Evolutionary conservation across 2,329 filamentous ascomycete genomes (phyloP).

Genomic region (Dothideomycetidae sp.): DNA sequence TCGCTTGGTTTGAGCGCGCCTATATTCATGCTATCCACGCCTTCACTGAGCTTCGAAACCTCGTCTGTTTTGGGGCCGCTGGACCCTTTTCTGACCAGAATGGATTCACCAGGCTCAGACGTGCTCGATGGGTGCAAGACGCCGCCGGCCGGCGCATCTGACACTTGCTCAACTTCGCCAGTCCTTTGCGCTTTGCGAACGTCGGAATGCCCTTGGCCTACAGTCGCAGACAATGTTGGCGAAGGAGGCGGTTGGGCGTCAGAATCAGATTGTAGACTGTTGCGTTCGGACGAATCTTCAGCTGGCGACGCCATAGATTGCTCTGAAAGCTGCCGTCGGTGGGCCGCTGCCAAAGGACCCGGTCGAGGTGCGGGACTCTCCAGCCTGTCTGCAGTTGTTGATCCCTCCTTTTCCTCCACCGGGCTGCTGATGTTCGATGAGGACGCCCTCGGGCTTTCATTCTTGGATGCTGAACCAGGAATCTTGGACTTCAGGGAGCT

Average conservation of each 20-base stretch:
- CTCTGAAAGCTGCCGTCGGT: slow-evolving; percentile 20
- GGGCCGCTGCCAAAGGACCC: slow-evolving; percentile 48
- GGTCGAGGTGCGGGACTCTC: slow-evolving; percentile 69
- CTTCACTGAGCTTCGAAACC: slow-evolving; percentile 17
- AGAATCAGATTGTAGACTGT: slow-evolving; percentile 13
- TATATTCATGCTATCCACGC: slow-evolving; percentile 52
- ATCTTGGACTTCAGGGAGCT: slow-evolving; percentile 78
- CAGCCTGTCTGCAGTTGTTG: slow-evolving; percentile 43
- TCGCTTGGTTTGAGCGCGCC: slow-evolving; percentile 84
- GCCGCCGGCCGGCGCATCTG: slow-evolving; percentile 70
- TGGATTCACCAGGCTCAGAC: slow-evolving; percentile 65
- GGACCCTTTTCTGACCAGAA: slow-evolving; percentile 68
- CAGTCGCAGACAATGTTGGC: slow-evolving; percentile 62
- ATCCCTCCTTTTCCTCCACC: slow-evolving; percentile 33
- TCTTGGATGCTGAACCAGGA: slow-evolving; percentile 49
- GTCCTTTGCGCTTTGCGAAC: slow-evolving; percentile 67
- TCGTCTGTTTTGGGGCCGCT: slow-evolving; percentile 17
- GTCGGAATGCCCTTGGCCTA: slow-evolving; percentile 61
- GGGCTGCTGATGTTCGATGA: slow-evolving; percentile 41
- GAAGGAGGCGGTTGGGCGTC: slow-evolving; percentile 54
- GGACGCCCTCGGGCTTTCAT: slow-evolving; percentile 71
- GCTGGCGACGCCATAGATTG: slow-evolving; percentile 26
- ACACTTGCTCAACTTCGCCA: slow-evolving; percentile 88
- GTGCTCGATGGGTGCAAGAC: slow-evolving; percentile 36
- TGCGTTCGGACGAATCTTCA: slow-evolving; percentile 25